phyloP scores from a whole-genome alignment of 2,329 filamentous ascomycete species.

The Curvularia verruculosa region DNA sequence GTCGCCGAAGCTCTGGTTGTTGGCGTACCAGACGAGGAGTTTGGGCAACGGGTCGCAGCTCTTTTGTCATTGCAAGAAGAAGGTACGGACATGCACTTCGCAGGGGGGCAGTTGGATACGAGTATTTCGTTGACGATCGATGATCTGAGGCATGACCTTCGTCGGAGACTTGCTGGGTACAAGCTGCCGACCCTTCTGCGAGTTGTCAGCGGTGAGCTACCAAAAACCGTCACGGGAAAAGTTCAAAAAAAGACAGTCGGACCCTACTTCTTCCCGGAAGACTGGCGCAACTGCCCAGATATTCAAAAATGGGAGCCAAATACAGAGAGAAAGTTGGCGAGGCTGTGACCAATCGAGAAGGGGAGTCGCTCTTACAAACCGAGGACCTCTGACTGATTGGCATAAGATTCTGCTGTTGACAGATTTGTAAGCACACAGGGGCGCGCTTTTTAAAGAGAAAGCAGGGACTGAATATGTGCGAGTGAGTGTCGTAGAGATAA shows the following conservation, averaged over 20 bases:
- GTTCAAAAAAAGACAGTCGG: conserved; percentile 58
- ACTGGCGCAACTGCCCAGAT: conserved; percentile 29
- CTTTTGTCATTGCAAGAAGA: conserved; percentile 53
- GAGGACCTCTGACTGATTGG: background rate
- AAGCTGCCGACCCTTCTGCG: conserved; percentile 58
- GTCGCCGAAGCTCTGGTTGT: conserved; percentile 61
- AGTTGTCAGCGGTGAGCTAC: conserved; percentile 54
- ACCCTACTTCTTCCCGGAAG: conserved; percentile 47
- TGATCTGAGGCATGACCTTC: conserved; percentile 52
- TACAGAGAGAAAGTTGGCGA: conserved; percentile 24
- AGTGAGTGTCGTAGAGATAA: background rate
- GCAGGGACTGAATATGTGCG: background rate
- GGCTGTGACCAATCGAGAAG: conserved; percentile 20
- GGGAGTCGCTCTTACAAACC: background rate
- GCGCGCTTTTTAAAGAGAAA: background rate
- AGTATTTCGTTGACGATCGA: conserved; percentile 46
- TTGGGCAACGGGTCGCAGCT: conserved; percentile 62
- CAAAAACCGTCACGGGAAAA: conserved; percentile 58
- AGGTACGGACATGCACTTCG: conserved; percentile 30
- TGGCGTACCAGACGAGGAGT: conserved; percentile 60
- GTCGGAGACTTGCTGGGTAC: conserved; percentile 54
- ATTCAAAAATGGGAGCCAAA: conserved; percentile 39
- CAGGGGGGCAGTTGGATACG: conserved; percentile 23
- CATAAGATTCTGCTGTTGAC: background rate
- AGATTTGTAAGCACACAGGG: background rate